Percentiles rank a stretch among this genome's conserved stretches.
Evolutionary conservation across 2,329 filamentous ascomycete species (phyloP).

Genomic region (Colletotrichum sp.): DNA sequence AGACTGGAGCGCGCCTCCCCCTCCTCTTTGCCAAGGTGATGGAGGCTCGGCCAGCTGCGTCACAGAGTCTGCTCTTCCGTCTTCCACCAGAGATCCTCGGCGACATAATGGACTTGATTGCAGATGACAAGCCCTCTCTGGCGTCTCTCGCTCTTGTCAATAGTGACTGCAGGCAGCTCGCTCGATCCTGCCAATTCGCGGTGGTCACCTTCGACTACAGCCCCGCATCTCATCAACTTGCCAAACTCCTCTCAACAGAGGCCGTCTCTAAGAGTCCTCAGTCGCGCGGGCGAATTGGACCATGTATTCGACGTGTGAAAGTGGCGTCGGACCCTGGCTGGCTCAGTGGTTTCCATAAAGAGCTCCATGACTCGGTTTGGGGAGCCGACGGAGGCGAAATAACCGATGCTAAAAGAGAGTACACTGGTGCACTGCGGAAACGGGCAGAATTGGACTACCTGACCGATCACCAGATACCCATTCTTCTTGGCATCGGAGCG

Average conservation of each 20-base stretch:
- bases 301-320: neutral
- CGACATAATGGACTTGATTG: constrained; percentile 3
- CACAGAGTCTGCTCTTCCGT: neutral
- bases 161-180: constrained; percentile 22
- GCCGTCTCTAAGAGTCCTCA: neutral
- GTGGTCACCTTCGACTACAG: constrained; percentile 20
- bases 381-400: neutral
- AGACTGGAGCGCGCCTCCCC: neutral
- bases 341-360: neutral
- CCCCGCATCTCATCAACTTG: neutral
- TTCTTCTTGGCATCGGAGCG: neutral
- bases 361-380: neutral
- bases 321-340: neutral
- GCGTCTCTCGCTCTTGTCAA: constrained; percentile 22
- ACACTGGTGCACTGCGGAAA: neutral
- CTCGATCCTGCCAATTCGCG: constrained; percentile 18
- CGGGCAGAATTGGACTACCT: neutral
- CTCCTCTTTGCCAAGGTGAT: neutral
- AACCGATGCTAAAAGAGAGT: neutral
- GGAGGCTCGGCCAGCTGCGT: neutral
- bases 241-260: neutral
- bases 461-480: neutral
- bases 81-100: neutral
- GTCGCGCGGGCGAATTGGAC: neutral
- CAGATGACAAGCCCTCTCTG: constrained; percentile 12